A percentile compares a stretch with the other conserved stretches of the same genome.
Conservation (phyloP, 176 grass and related monocot genomes). For the Musa acuminata region DNA sequence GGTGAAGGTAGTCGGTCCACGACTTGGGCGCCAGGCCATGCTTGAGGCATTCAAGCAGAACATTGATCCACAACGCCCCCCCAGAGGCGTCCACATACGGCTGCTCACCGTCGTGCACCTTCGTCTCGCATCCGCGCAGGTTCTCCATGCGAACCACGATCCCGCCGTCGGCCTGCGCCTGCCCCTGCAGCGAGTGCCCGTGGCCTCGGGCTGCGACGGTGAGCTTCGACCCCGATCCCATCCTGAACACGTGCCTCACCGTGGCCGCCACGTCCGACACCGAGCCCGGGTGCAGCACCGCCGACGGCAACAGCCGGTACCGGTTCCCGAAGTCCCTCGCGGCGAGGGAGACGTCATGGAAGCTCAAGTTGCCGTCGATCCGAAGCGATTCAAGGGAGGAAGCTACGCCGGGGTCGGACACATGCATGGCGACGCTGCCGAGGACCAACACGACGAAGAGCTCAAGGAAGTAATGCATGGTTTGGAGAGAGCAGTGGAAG, state of each 20-base stretch:
- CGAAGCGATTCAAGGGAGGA: background rate
- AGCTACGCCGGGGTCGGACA: conserved; percentile 3
- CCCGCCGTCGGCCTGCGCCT: conserved; percentile 5
- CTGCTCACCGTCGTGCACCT: background rate
- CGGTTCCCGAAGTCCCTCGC: conserved; percentile 16
- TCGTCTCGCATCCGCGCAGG: background rate
- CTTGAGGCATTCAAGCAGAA: background rate
- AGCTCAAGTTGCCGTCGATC: conserved; percentile 1
- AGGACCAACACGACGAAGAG: conserved; percentile 10
- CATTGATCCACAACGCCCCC: background rate
- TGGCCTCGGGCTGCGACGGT: conserved; percentile 4
- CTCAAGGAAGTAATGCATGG: conserved; percentile 39
- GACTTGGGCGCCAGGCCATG: conserved; percentile 1
- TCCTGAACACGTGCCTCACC: background rate
- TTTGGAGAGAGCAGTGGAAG: conserved; percentile 20
- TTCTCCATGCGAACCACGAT: background rate
- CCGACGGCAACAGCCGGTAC: background rate
- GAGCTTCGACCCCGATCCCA: background rate
- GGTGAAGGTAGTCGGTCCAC: conserved; percentile 11
- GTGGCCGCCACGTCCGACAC: background rate
- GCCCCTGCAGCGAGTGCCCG: conserved; percentile 2
- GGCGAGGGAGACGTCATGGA: background rate
- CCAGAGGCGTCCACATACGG: background rate
- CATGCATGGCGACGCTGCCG: conserved; percentile 13
- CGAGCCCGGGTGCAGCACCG: background rate